These are phyloP conservation scores for Castanopsis chinensis DNA, from an alignment of 306 rosid species.

Conservation along the genomic window DNA sequence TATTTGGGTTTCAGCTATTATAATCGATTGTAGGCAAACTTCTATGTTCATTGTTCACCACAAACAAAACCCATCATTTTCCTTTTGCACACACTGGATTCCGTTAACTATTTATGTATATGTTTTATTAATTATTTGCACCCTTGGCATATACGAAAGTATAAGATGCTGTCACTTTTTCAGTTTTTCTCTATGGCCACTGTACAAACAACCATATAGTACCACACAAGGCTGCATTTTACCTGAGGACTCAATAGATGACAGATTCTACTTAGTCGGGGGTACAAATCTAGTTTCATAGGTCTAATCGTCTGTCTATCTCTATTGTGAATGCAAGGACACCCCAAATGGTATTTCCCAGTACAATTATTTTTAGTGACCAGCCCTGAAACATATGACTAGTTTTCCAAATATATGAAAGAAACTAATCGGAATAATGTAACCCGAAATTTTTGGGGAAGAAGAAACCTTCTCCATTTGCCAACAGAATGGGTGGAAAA, in stretches of 20 bases:
- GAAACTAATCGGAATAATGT: neutral
- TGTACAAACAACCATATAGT: neutral
- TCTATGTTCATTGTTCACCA: neutral
- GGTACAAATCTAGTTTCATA: neutral
- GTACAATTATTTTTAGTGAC: conserved; percentile 1
- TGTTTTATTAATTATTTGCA: too few relatives aligned
- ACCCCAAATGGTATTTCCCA: neutral
- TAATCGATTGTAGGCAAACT: neutral
- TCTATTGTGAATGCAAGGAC: neutral
- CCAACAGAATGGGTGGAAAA: conserved; percentile 19
- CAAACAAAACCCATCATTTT: neutral
- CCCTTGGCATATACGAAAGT: too few relatives aligned
- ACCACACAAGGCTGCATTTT: neutral
- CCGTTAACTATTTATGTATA: neutral
- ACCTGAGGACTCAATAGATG: neutral
- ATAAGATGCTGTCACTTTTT: neutral
- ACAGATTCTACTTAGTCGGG: neutral
- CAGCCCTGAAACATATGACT: conserved; percentile 25
- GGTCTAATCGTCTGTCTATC: neutral
- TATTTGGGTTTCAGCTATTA: too few relatives aligned
- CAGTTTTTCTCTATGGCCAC: neutral
- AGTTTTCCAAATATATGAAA: conserved; percentile 38
- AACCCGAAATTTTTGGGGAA: neutral
- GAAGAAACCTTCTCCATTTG: conserved; percentile 10
- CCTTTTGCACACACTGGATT: neutral